Conservation (phyloP, 495 filamentous ascomycete genomes). For the Penicillium mononematosum region DNA sequence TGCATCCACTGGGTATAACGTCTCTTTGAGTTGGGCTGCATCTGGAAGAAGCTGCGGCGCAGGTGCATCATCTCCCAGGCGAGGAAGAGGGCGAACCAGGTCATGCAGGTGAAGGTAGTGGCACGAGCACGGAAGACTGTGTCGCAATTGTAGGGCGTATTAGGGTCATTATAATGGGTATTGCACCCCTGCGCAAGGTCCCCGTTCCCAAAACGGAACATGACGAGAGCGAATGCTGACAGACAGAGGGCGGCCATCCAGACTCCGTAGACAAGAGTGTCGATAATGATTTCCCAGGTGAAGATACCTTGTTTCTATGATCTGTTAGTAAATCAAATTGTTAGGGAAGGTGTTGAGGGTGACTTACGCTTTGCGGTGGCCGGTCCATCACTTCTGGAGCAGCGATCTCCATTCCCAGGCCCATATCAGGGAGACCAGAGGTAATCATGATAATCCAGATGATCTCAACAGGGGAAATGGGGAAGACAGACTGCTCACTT, state of each 20-base stretch:
- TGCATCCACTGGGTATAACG: constrained; percentile 56
- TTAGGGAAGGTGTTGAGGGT: not conserved
- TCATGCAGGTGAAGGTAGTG: constrained; percentile 68
- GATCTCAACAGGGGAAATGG: constrained; percentile 69
- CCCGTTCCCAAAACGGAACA: constrained; percentile 66
- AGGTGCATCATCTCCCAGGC: constrained; percentile 74
- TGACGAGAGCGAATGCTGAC: constrained; percentile 60
- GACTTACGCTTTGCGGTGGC: constrained; percentile 58
- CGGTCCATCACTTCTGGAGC: constrained; percentile 65
- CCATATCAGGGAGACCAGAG: constrained; percentile 71
- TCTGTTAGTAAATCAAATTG: constrained; percentile 30
- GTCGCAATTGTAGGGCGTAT: constrained; percentile 48
- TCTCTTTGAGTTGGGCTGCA: constrained; percentile 55
- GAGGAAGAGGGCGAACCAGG: constrained; percentile 72
- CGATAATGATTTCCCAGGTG: constrained; percentile 63
- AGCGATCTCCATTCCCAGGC: constrained; percentile 68
- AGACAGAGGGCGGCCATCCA: constrained; percentile 71
- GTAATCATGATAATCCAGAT: constrained; percentile 80
- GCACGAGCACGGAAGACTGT: constrained; percentile 70
- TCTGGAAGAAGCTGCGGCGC: constrained; percentile 65
- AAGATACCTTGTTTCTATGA: constrained; percentile 64
- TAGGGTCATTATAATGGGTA: constrained; percentile 45
- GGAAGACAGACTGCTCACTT: constrained; percentile 64
- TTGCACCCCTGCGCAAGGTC: constrained; percentile 64
- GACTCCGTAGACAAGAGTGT: constrained; percentile 67